phyloP scores from a whole-genome alignment of 768 basidiomycete species.

The Suillus spraguei region DNA sequence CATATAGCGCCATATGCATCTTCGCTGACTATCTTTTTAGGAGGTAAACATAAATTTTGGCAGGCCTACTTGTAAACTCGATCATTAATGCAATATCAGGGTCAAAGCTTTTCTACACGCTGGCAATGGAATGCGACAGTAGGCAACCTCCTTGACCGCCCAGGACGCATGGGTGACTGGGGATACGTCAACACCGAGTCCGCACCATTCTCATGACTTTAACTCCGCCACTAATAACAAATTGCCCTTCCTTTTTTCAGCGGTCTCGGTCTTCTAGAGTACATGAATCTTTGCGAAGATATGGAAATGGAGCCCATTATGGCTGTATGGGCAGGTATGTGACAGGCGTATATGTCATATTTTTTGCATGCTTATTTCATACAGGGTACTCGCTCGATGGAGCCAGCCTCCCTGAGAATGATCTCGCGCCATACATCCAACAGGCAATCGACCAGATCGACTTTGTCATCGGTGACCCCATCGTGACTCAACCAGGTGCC shows the following conservation, averaged over 20 bases:
- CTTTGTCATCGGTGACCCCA: slow-evolving; percentile 58
- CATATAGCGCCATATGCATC: slow-evolving; percentile 1
- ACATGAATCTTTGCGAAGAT: slow-evolving; percentile 58
- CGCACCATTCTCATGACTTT: slow-evolving; percentile 14
- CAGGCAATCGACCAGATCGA: slow-evolving; percentile 63
- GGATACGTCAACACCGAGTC: slow-evolving; percentile 63
- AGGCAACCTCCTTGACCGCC: slow-evolving; percentile 56
- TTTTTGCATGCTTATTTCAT: neutral
- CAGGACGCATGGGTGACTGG: slow-evolving; percentile 67
- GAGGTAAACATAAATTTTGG: slow-evolving; percentile 33
- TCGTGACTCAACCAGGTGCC: slow-evolving; percentile 49
- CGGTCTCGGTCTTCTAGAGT: slow-evolving; percentile 60
- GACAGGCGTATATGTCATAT: neutral
- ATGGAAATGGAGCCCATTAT: slow-evolving; percentile 59
- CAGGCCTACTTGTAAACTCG: slow-evolving; percentile 10
- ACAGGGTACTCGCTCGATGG: slow-evolving; percentile 54
- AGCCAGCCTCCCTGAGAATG: slow-evolving; percentile 42
- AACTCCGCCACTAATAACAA: neutral
- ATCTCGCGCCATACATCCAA: slow-evolving; percentile 53
- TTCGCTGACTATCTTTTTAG: slow-evolving; percentile 36
- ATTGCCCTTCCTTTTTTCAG: slow-evolving; percentile 26
- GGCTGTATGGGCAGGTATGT: slow-evolving; percentile 59
- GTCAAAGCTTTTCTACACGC: slow-evolving; percentile 50
- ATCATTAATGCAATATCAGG: slow-evolving; percentile 36
- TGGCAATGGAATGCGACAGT: slow-evolving; percentile 73